Conservation (phyloP, 768 basidiomycete species). For the Leccinum imitatum region DNA sequence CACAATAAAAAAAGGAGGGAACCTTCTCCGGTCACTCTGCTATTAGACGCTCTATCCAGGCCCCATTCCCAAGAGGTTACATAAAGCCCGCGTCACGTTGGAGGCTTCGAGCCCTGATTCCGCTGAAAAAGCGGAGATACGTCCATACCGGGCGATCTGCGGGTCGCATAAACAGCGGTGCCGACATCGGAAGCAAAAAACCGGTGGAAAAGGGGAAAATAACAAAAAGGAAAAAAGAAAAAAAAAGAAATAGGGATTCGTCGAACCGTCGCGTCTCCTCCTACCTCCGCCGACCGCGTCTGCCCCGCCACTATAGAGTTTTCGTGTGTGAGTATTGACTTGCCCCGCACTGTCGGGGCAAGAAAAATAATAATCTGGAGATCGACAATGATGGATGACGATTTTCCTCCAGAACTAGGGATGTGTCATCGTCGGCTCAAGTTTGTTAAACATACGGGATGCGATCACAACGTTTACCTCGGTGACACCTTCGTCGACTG, state of each 20-base stretch:
- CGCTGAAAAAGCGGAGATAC: background rate
- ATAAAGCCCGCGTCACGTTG: background rate
- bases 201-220: background rate
- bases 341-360: background rate
- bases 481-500: conserved; percentile 55
- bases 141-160: background rate
- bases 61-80: background rate
- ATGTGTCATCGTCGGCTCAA: conserved; percentile 70
- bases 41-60: background rate
- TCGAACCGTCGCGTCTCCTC: background rate
- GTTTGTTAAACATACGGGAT: conserved; percentile 48
- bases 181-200: conserved; percentile 11
- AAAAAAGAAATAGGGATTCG: background rate
- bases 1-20: background rate
- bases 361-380: background rate
- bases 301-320: background rate
- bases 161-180: conserved; percentile 20
- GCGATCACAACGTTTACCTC: conserved; percentile 54
- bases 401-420: conserved; percentile 7
- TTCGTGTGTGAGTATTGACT: background rate
- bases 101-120: background rate
- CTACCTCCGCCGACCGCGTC: conserved; percentile 2
- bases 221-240: background rate
- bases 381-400: background rate
- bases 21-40: background rate